These are phyloP conservation scores for Alternaria sp. DNA, from an alignment of 2,329 filamentous ascomycete species.

Conservation along the genomic window DNA sequence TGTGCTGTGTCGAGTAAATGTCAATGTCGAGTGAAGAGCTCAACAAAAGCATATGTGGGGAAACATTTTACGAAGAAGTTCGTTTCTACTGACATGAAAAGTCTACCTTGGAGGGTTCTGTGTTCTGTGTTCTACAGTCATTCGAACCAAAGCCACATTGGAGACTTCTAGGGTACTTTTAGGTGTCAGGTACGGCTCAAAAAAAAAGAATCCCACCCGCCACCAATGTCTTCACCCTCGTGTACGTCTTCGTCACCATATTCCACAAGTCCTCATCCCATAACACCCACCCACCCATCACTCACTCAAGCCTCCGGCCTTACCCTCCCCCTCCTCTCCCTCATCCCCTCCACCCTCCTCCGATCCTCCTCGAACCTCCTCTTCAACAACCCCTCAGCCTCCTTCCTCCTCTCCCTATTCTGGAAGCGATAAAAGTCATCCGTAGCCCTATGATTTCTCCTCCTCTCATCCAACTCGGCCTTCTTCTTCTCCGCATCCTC, in stretches of 20 bases:
- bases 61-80: neutral
- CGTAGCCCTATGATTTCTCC: constrained; percentile 65
- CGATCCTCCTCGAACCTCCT: constrained; percentile 79
- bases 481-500: constrained; percentile 71
- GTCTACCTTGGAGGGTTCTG: too few relatives aligned
- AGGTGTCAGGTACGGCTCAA: too few relatives aligned
- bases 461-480: constrained; percentile 59
- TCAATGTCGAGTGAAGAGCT: neutral
- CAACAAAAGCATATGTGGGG: too few relatives aligned
- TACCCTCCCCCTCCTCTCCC: constrained; percentile 63
- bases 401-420: constrained; percentile 79
- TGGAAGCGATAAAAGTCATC: constrained; percentile 87
- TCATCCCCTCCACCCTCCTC: constrained; percentile 74
- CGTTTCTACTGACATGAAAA: too few relatives aligned
- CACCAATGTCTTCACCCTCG: neutral
- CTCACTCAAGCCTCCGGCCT: constrained; percentile 36
- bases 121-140: too few relatives aligned
- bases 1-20: neutral
- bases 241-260: neutral
- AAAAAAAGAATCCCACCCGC: too few relatives aligned
- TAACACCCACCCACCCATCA: neutral
- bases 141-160: too few relatives aligned
- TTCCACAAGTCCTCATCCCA: too few relatives aligned
- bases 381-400: constrained; percentile 72
- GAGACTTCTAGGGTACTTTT: too few relatives aligned